Conservation (phyloP, 2,329 filamentous ascomycete species). For the Phyllachora maydis region DNA sequence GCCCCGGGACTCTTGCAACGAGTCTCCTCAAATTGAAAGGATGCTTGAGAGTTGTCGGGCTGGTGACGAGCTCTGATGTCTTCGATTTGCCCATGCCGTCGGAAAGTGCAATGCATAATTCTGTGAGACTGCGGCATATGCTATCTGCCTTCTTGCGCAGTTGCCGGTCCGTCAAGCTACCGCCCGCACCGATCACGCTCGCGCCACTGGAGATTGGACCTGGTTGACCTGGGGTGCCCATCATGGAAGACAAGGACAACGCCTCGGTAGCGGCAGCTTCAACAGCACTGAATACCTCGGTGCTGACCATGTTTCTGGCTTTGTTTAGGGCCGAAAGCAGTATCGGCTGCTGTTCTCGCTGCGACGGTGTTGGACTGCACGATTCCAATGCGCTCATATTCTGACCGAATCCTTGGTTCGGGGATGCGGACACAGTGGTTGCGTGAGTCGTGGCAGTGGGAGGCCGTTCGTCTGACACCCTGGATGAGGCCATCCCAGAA, state of each 20-base stretch:
- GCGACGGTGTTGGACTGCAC: constrained; percentile 12
- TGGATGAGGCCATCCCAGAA: constrained; percentile 60
- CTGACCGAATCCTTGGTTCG: constrained; percentile 33
- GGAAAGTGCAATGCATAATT: constrained; percentile 70
- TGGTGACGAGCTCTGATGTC: constrained; percentile 8
- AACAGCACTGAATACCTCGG: constrained; percentile 57
- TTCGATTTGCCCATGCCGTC: constrained; percentile 27
- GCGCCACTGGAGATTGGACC: constrained; percentile 47
- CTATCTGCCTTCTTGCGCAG: constrained; percentile 79
- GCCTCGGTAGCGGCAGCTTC: constrained; percentile 72
- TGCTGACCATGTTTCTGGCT: constrained; percentile 46
- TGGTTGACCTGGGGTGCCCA: constrained; percentile 50
- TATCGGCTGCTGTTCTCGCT: constrained; percentile 49
- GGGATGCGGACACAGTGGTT: constrained; percentile 79
- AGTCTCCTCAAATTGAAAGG: constrained; percentile 5
- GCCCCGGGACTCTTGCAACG: constrained; percentile 4
- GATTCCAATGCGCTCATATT: constrained; percentile 18
- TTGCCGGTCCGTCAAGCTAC: constrained; percentile 52
- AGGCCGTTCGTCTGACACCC: constrained; percentile 59
- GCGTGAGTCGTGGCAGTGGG: constrained; percentile 78
- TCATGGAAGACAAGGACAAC: constrained; percentile 54
- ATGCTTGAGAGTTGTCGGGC: constrained; percentile 7
- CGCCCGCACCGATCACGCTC: constrained; percentile 33
- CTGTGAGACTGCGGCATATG: constrained; percentile 80
- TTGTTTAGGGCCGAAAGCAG: constrained; percentile 66